Conservation (phyloP, 371 early-diverging fungal genomes). For the Mortierella sp. region DNA sequence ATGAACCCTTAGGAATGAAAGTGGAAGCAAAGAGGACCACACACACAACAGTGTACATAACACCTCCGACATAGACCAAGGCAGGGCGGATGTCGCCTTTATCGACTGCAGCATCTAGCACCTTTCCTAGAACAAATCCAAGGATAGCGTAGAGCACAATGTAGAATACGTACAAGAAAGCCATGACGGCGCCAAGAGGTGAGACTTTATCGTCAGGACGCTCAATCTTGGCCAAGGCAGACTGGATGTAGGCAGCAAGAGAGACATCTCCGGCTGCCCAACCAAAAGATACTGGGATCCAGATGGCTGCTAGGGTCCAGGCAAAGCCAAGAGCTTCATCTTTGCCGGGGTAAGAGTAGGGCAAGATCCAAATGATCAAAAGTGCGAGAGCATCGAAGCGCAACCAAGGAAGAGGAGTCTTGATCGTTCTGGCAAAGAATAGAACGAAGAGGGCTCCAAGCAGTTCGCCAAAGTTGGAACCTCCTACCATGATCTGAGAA, state of each 20-base stretch:
- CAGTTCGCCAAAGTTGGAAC: slow-evolving; percentile 67
- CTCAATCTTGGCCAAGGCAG: slow-evolving; percentile 53
- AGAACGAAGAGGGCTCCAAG: slow-evolving; percentile 62
- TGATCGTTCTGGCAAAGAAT: slow-evolving; percentile 55
- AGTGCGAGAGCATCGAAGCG: slow-evolving; percentile 61
- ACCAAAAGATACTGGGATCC: slow-evolving; percentile 62
- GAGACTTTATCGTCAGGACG: slow-evolving; percentile 57
- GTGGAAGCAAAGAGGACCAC: slow-evolving; percentile 58
- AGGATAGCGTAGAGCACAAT: slow-evolving; percentile 59
- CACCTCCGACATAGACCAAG: slow-evolving; percentile 53
- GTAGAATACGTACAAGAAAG: slow-evolving; percentile 62
- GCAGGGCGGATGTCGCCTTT: slow-evolving; percentile 38
- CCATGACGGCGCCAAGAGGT: slow-evolving; percentile 65
- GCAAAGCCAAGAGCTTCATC: slow-evolving; percentile 35
- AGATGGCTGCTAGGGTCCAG: slow-evolving; percentile 60
- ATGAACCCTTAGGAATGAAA: slow-evolving; percentile 62
- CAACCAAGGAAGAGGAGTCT: slow-evolving; percentile 64
- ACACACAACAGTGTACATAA: slow-evolving; percentile 56
- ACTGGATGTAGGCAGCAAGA: slow-evolving; percentile 64
- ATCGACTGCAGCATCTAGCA: slow-evolving; percentile 27
- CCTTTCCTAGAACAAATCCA: slow-evolving; percentile 56
- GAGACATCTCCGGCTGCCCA: slow-evolving; percentile 69
- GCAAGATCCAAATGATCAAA: slow-evolving; percentile 59
- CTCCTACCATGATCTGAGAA: slow-evolving; percentile 59
- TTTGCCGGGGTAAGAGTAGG: slow-evolving; percentile 29